These are phyloP conservation scores for Thraustotheca clavata DNA, from an alignment of 352 stramenopile species.

Conservation along the genomic window DNA sequence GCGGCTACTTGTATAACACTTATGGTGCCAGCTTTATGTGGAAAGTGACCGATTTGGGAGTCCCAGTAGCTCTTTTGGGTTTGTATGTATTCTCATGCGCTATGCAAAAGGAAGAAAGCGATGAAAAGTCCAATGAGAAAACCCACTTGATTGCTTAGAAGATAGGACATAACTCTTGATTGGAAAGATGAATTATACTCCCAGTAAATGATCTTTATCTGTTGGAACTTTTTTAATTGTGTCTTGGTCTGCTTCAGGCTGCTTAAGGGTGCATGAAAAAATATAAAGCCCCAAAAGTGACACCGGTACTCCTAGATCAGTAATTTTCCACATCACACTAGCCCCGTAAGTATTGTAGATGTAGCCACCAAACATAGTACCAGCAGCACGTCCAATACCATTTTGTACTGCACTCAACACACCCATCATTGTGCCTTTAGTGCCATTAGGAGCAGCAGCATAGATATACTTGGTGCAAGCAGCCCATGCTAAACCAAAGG, in stretches of 20 bases:
- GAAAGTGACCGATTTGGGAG: conserved; percentile 23
- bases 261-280: conserved; percentile 18
- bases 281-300: conserved; percentile 25
- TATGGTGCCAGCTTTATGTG: conserved; percentile 54
- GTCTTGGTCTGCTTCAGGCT: too few species aligned
- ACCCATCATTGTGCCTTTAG: conserved; percentile 65
- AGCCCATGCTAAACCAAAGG: conserved; percentile 60
- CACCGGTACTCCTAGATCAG: conserved; percentile 20
- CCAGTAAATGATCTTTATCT: too few species aligned
- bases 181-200: too few species aligned
- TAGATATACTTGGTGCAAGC: conserved; percentile 76
- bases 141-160: not conserved
- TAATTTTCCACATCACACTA: conserved; percentile 42
- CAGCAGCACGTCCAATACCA: conserved; percentile 46
- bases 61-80: conserved; percentile 22
- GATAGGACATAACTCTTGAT: not conserved
- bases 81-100: conserved; percentile 23
- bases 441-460: conserved; percentile 44
- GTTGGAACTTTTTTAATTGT: too few species aligned
- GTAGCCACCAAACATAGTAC: conserved; percentile 58
- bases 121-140: not conserved
- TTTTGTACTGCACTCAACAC: conserved; percentile 56
- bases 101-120: not conserved
- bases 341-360: conserved; percentile 56
- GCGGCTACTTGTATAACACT: conserved; percentile 62